Base-by-base conservation (phyloP, 345 rosid genomes). In the Mercurialis annua region DNA sequence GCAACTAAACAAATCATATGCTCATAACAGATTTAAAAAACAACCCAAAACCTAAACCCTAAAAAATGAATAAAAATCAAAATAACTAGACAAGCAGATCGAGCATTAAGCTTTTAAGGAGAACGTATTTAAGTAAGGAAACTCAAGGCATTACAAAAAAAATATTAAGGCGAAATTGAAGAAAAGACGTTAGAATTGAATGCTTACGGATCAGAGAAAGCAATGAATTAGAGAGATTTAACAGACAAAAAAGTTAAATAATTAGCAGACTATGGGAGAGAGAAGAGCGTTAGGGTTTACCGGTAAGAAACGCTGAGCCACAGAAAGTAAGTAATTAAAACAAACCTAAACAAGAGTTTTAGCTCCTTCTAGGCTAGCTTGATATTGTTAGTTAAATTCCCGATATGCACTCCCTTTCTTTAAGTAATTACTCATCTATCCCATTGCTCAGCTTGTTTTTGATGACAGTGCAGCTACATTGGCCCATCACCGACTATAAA, bases 301-400 rank as follows among this genome's bases (percentile, higher is more conserved):
- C 83, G 74, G 72, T 8, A 26, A 70, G 48, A 75, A 50, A 67
- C 34, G 62, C 73, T 38, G 75, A 73, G 73, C 81, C 80, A 77
- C 81, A 59, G 52, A 57, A 70, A 59, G 27, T 2, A 70, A 59
- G 27, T 2, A 44, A 27, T 15, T 16, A 6, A 12, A 40, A 53
- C 66, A 42, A 68, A 62, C 77, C 81, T 64, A 71, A 21, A 36
- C 12, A 40, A 20, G 27, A 7, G 21, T 12, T 20, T 44, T 47
- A 8, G 46, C 46, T 57, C 20, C 20, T 38, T 50, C 52, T 38
- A 31, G 43, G 17, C 29, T 54, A 17, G 12, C 8, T 20, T 33
- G 57, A 18, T n/a, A 1, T 3, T 2, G 16, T 40, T 38, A 17
- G 16, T 40, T 38, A 17, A 65, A 40, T 53, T 53, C 48, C 69